Evolutionary conservation across 257 asterid genomes (phyloP).

Genomic region (Nicotiana knightiana): DNA sequence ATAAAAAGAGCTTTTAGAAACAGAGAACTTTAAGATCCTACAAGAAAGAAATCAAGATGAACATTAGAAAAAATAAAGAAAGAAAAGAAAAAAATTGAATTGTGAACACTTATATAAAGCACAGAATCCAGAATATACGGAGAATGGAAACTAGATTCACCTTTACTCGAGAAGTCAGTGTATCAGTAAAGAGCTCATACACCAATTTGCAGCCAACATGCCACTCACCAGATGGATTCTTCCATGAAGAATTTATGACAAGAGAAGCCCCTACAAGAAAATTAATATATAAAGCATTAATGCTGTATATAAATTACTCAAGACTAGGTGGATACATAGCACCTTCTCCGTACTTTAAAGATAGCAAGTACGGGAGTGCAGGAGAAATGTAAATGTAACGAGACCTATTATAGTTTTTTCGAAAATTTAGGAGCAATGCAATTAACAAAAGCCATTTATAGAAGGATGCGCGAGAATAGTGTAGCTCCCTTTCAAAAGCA

Average conservation of each 20-base stretch:
- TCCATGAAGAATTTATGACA: conserved; percentile 74
- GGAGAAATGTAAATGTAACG: background rate
- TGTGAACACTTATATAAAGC: background rate
- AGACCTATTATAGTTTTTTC: background rate
- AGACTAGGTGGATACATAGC: background rate
- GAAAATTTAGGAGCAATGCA: background rate
- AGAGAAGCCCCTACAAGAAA: conserved; percentile 55
- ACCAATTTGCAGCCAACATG: conserved; percentile 85
- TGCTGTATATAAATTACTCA: background rate
- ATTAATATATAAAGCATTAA: background rate
- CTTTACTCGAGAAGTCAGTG: conserved; percentile 74
- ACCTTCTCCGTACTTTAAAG: background rate
- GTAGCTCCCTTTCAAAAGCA: background rate
- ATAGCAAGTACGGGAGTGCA: background rate
- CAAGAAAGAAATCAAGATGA: background rate
- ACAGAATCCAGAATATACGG: background rate
- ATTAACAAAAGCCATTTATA: background rate
- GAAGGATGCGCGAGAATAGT: background rate
- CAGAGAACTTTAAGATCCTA: background rate
- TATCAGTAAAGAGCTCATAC: conserved; percentile 76
- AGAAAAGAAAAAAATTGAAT: background rate
- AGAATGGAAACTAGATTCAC: conserved; percentile 29
- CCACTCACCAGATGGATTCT: conserved; percentile 95
- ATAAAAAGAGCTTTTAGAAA: conserved; percentile 16
- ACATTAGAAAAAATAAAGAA: background rate